Evolutionary conservation across 2,329 filamentous ascomycete genomes (phyloP).

Genomic region (Colletotrichum echinochloae): DNA sequence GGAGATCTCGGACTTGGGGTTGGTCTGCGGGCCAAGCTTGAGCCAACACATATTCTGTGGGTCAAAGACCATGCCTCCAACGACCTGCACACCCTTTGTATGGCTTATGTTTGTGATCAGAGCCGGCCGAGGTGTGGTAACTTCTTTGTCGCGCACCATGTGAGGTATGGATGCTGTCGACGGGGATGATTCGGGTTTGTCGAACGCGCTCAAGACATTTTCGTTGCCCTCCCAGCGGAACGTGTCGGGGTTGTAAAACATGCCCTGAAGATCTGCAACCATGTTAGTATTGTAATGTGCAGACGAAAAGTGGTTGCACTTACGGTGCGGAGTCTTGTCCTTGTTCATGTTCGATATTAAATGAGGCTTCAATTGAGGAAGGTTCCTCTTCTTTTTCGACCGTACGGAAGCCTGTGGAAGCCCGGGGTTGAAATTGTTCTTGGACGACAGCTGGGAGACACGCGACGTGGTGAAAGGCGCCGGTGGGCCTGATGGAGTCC

Average conservation of each 20-base stretch:
- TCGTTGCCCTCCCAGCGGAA: slow-evolving; percentile 98
- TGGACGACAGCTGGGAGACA: slow-evolving; percentile 63
- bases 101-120: slow-evolving; percentile 92
- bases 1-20: slow-evolving; percentile 60
- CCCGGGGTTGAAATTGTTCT: slow-evolving; percentile 60
- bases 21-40: slow-evolving; percentile 72
- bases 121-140: slow-evolving; percentile 73
- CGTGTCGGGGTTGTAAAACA: slow-evolving; percentile 91
- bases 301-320: slow-evolving; percentile 49
- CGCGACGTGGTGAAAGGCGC: slow-evolving; percentile 68
- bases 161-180: slow-evolving; percentile 61
- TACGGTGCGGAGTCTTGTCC: slow-evolving; percentile 84
- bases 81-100: slow-evolving; percentile 89
- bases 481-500: slow-evolving; percentile 66
- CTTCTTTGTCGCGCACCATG: slow-evolving; percentile 66
- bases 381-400: slow-evolving; percentile 68
- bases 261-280: slow-evolving; percentile 83
- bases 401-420: slow-evolving; percentile 58
- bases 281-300: slow-evolving; percentile 47
- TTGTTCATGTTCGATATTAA: slow-evolving; percentile 87
- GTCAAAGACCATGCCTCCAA: slow-evolving; percentile 99
- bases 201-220: slow-evolving; percentile 83
- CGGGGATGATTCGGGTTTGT: slow-evolving; percentile 69
- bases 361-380: slow-evolving; percentile 79
- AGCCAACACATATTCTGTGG: slow-evolving; percentile 98